These are phyloP conservation scores for Vigna trinervia DNA, from an alignment of 306 rosid genomes.

Conservation along the genomic window DNA sequence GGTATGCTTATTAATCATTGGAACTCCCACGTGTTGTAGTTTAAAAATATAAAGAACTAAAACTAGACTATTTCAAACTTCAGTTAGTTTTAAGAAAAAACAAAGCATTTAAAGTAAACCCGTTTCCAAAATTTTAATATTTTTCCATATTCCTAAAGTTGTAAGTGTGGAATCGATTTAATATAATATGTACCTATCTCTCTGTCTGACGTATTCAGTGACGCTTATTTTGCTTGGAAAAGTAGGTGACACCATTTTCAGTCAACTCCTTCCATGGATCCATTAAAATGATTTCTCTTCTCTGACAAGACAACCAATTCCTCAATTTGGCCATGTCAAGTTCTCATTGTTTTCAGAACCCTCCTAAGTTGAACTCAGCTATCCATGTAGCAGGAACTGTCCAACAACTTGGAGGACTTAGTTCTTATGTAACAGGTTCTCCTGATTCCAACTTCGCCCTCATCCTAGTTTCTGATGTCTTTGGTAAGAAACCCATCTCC, in stretches of 20 bases:
- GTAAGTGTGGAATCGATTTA: background rate
- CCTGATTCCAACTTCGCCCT: constrained; percentile 53
- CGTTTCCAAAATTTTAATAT: background rate
- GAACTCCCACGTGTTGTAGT: background rate
- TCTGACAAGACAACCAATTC: background rate
- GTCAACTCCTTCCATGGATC: background rate
- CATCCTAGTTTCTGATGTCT: constrained; percentile 57
- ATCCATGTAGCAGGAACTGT: constrained; percentile 47
- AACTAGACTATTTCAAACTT: background rate
- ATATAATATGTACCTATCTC: background rate
- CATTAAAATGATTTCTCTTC: background rate
- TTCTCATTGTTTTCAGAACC: constrained; percentile 53
- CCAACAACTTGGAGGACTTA: constrained; percentile 52
- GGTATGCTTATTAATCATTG: background rate
- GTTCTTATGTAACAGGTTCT: constrained; percentile 55
- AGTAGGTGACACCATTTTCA: background rate
- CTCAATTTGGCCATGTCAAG: constrained; percentile 41
- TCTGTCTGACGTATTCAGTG: constrained; percentile 37
- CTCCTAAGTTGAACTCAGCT: constrained; percentile 49
- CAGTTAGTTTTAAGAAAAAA: background rate
- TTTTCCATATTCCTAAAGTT: background rate
- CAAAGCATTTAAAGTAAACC: background rate
- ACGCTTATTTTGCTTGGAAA: background rate
- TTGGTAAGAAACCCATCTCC: constrained; percentile 46
- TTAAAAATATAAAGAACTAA: background rate